These are phyloP conservation scores for Trametes cingulata DNA, from an alignment of 768 basidiomycete species.

Conservation along the genomic window DNA sequence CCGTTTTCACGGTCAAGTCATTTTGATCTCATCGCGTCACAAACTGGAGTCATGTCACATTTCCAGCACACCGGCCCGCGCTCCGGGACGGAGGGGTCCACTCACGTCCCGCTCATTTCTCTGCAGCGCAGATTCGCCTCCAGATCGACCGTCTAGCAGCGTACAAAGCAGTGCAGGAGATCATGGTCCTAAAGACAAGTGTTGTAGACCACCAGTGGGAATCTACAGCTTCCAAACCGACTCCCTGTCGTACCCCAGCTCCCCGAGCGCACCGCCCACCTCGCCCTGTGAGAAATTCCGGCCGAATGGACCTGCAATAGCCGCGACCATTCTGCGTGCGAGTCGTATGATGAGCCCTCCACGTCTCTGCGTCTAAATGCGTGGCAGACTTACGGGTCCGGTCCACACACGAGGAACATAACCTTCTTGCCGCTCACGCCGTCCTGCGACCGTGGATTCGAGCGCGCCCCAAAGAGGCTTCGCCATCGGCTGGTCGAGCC, in stretches of 20 bases:
- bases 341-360: conserved; percentile 15
- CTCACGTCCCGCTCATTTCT: conserved; percentile 19
- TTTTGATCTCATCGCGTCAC: conserved; percentile 23
- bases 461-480: conserved; percentile 21
- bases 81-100: conserved; percentile 4
- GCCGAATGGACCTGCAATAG: conserved; percentile 76
- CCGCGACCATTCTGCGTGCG: conserved; percentile 65
- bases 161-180: not conserved
- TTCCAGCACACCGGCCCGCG: conserved; percentile 5
- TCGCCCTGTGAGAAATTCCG: conserved; percentile 74
- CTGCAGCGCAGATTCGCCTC: not conserved
- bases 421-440: conserved; percentile 39
- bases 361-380: conserved; percentile 3
- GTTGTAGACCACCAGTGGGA: not conserved
- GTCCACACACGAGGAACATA: conserved; percentile 80
- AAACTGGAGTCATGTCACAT: conserved; percentile 13
- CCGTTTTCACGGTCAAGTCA: conserved; percentile 17
- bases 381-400: conserved; percentile 58
- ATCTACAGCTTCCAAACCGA: conserved; percentile 70
- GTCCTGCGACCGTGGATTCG: conserved; percentile 6
- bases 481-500: conserved; percentile 36
- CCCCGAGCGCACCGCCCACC: conserved; percentile 65
- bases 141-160: not conserved
- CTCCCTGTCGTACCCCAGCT: conserved; percentile 58
- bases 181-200: not conserved